Conservation (phyloP, 768 basidiomycete species). For the Collybia mongolica region DNA sequence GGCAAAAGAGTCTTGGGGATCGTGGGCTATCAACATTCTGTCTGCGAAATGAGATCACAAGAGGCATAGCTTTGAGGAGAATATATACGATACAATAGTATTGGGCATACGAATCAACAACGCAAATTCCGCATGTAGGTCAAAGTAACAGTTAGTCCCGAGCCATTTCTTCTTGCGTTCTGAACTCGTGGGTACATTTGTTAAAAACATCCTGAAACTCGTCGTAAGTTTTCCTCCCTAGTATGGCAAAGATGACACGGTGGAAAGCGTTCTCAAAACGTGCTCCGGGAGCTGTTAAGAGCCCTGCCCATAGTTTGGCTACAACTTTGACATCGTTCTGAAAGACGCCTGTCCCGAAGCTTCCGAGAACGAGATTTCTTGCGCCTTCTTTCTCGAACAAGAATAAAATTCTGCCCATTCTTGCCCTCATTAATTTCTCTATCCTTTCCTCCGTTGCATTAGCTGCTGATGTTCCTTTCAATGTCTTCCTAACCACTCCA, state of each 20-base stretch:
- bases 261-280: constrained; percentile 61
- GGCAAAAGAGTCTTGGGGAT: too few species aligned
- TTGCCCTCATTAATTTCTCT: constrained; percentile 58
- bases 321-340: constrained; percentile 58
- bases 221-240: constrained; percentile 27
- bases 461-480: constrained; percentile 12
- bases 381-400: constrained; percentile 64
- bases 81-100: too few species aligned
- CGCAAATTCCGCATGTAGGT: too few species aligned
- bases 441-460: constrained; percentile 37
- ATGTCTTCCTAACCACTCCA: constrained; percentile 34
- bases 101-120: too few species aligned
- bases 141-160: too few species aligned
- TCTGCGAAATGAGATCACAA: too few species aligned
- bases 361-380: constrained; percentile 63
- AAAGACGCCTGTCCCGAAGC: constrained; percentile 81
- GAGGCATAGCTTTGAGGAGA: too few species aligned
- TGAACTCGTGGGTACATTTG: too few species aligned
- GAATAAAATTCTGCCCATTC: constrained; percentile 66
- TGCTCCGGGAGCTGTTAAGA: constrained; percentile 46
- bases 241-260: constrained; percentile 64
- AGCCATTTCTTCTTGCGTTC: too few species aligned
- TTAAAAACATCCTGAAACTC: constrained; percentile 20
- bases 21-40: too few species aligned
- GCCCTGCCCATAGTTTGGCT: constrained; percentile 63